Percentiles rank a stretch among this genome's conserved stretches.
These are phyloP conservation scores for Centaurea solstitialis DNA, from an alignment of 129 eudicot genomes.

Conservation along the genomic window DNA sequence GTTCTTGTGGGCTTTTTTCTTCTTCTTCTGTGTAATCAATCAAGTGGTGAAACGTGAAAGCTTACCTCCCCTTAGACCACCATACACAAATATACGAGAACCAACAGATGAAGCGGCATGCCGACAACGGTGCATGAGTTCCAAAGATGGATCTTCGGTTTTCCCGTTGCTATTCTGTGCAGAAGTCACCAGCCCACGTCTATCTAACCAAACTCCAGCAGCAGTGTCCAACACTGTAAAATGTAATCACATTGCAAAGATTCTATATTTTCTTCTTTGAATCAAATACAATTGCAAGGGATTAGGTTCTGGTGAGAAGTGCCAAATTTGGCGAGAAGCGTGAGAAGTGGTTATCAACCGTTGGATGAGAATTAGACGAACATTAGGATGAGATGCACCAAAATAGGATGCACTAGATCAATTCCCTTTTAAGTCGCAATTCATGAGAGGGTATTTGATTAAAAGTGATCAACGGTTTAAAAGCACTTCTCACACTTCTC, in stretches of 20 bases:
- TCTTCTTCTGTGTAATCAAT: neutral
- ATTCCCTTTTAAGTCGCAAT: too few species aligned
- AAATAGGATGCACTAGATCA: too few species aligned
- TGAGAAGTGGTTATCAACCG: too few species aligned
- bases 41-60: neutral
- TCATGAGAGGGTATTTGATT: too few species aligned
- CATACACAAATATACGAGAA: conserved; percentile 68
- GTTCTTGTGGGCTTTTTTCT: neutral
- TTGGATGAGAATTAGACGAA: too few species aligned
- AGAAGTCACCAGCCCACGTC: conserved; percentile 86
- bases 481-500: too few species aligned
- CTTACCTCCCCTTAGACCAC: conserved; percentile 98
- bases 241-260: conserved; percentile 9
- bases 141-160: conserved; percentile 69
- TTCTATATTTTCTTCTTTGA: conserved; percentile 7
- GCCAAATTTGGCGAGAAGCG: too few species aligned
- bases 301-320: too few species aligned
- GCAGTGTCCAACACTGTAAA: conserved; percentile 88
- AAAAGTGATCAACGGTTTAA: too few species aligned
- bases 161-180: conserved; percentile 53
- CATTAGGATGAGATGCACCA: too few species aligned
- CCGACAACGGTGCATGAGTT: conserved; percentile 86
- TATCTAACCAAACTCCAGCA: conserved; percentile 96
- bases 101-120: conserved; percentile 97
- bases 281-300: neutral